A percentile compares a stretch with the other conserved stretches of the same genome.
Evolutionary conservation across 176 grass and related monocot genomes (phyloP).

Genomic region (Oryza coarctata): DNA sequence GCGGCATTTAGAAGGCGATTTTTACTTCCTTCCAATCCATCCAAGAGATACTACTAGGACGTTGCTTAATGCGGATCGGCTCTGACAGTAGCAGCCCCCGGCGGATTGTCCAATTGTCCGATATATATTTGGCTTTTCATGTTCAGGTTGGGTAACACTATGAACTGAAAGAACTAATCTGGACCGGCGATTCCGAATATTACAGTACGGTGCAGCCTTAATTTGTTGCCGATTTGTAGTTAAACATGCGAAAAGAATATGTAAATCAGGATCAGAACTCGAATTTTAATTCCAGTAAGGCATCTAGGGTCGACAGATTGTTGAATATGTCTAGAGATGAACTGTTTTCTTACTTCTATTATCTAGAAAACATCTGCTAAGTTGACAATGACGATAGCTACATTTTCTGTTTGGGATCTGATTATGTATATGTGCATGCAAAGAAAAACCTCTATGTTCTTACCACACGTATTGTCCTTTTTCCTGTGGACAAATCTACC

Average conservation of each 20-base stretch:
- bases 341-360: background rate
- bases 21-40: slow-evolving; percentile 5
- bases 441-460: background rate
- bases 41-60: background rate
- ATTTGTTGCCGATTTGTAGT: background rate
- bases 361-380: background rate
- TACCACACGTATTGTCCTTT: background rate
- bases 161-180: background rate
- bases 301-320: background rate
- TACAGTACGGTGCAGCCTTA: background rate
- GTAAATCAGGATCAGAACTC: background rate
- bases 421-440: background rate
- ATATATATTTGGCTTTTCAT: background rate
- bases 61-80: background rate
- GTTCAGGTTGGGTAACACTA: background rate
- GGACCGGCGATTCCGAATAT: background rate
- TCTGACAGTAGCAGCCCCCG: background rate
- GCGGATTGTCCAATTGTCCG: background rate
- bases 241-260: background rate
- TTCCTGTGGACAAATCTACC: background rate
- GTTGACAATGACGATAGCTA: background rate
- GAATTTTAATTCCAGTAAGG: background rate
- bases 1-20: slow-evolving; percentile 14
- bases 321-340: background rate
- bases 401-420: background rate